Percentiles rank a stretch among this genome's conserved stretches.
Conservation (phyloP, 371 early-diverging fungal species). For the Mucor lusitanicus region DNA sequence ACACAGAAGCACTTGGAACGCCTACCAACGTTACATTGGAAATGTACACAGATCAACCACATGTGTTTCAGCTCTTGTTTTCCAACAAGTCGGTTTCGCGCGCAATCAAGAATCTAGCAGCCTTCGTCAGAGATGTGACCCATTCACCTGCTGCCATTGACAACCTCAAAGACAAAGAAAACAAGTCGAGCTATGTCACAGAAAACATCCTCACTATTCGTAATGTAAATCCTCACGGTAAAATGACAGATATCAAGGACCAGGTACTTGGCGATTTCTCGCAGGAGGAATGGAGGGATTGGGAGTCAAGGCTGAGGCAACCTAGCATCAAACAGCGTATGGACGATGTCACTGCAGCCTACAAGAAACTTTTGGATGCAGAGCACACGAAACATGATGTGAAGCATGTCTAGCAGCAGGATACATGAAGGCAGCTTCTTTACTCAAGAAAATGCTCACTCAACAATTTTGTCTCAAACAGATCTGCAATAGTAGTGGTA, state of each 20-base stretch:
- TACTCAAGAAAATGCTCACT: too few species aligned
- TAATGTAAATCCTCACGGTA: conserved; percentile 26
- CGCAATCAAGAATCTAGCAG: conserved; percentile 24
- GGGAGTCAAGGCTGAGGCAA: conserved; percentile 28
- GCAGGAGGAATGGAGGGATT: conserved; percentile 24
- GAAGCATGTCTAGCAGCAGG: not conserved
- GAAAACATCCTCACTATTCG: conserved; percentile 11
- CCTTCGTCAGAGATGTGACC: conserved; percentile 27
- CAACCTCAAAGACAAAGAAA: conserved; percentile 1
- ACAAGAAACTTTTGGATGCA: not conserved
- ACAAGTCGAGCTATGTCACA: conserved; percentile 5
- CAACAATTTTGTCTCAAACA: too few species aligned
- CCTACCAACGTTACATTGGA: conserved; percentile 37
- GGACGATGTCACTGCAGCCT: conserved; percentile 13
- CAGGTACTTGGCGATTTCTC: conserved; percentile 8
- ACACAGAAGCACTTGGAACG: not conserved
- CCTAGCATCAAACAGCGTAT: conserved; percentile 30
- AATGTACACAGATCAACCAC: conserved; percentile 75
- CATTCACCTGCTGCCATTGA: not conserved
- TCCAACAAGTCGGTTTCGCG: conserved; percentile 23
- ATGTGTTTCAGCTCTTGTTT: conserved; percentile 70
- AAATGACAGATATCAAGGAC: conserved; percentile 21
- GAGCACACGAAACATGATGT: not conserved
- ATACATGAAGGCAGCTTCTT: too few species aligned
- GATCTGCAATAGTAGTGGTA: not conserved